A percentile compares a stretch with the other conserved stretches of the same genome.
Conservation (phyloP, 2,329 filamentous ascomycete species). For the Aspergillus udagawae region DNA sequence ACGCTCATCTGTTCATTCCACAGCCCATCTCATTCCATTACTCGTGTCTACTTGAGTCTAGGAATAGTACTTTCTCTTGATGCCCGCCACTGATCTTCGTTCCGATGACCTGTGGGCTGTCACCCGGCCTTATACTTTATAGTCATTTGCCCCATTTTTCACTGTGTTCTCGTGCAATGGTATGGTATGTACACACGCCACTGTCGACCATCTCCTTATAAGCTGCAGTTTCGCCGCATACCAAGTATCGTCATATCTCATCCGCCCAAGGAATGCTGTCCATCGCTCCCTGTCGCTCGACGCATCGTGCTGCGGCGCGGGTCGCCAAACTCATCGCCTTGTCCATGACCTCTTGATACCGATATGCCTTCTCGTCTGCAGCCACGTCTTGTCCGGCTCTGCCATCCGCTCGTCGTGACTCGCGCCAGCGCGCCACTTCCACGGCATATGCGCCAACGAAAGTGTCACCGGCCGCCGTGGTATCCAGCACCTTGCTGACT, state of each 20-base stretch:
- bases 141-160: background rate
- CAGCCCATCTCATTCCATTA: background rate
- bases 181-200: background rate
- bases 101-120: background rate
- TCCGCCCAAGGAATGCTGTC: slow-evolving; percentile 47
- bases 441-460: slow-evolving; percentile 88
- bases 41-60: background rate
- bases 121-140: background rate
- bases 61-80: background rate
- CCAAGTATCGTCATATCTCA: slow-evolving; percentile 32
- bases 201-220: background rate
- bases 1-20: background rate
- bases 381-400: slow-evolving; percentile 49
- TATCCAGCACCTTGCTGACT: slow-evolving; percentile 75
- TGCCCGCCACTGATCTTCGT: background rate
- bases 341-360: slow-evolving; percentile 44
- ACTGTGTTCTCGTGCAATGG: background rate
- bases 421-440: slow-evolving; percentile 55
- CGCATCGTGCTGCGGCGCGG: slow-evolving; percentile 41
- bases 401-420: slow-evolving; percentile 40
- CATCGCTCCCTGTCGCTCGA: slow-evolving; percentile 45
- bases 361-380: slow-evolving; percentile 29
- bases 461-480: slow-evolving; percentile 89
- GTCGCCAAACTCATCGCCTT: slow-evolving; percentile 42
- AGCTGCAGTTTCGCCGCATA: slow-evolving; percentile 2